Base-by-base conservation (phyloP, 23 red algal species). In the Gracilariopsis chorda region DNA sequence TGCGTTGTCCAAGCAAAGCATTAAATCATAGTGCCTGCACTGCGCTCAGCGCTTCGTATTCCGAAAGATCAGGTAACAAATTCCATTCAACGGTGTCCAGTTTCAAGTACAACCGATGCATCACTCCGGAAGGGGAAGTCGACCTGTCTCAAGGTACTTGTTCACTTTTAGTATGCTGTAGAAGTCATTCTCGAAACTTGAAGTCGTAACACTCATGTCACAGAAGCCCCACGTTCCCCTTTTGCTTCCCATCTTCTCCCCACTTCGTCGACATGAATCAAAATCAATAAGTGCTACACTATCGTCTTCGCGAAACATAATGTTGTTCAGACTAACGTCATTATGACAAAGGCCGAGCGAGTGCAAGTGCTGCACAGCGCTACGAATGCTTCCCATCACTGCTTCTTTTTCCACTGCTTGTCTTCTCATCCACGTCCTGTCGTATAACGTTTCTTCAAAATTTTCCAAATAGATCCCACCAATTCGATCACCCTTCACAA, bases 281-380 rank as follows among this genome's bases (percentile, higher is more conserved):
- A 76, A 76, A 52, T 76, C 70, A 23, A 76, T 52, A 25, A 76
- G 41, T 21, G 70, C 47, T 25, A 76, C 47, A 48, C 5, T 27
- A 48, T 48, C 70, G 70, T 76, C 70, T 48, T 46, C 41, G 70
- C 70, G 70, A 76, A 76, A 76, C 70, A 76, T 76, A 4, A 76
- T 76, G 70, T 76, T 76, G 12, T 47, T 52, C 43, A 76, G 41
- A 76, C 70, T 76, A 52, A 76, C 23, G 70, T 76, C 70, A 52
- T 76, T 76, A 32, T 76, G 70, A 76, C 70, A 76, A 20, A 49
- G 23, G 17, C 70, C 39, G 30, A 76, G 70, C 70, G 41, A 52
- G 11, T 76, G 70, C n/a, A 76, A 52, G 27, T 76, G 70, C 43
- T 30, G 41, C 47, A 76, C 70, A 5, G 43, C 70, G 23, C 70